phyloP scores from a whole-genome alignment of 2,329 filamentous ascomycete species.

The Aspergillus amoenus region DNA sequence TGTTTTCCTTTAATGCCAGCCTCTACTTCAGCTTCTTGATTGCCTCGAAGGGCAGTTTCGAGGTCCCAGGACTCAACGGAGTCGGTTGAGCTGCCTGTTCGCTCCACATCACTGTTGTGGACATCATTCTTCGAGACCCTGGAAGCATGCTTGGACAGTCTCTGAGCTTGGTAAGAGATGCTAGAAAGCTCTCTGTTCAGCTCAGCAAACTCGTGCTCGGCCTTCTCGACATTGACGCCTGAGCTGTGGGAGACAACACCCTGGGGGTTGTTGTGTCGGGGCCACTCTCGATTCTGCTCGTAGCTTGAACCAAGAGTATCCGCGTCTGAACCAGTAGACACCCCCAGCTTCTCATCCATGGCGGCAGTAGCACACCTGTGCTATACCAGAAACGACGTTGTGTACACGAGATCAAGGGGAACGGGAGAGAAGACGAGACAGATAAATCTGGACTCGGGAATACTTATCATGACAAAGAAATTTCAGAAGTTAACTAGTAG shows the following conservation, averaged over 20 bases:
- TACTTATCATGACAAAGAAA: constrained; percentile 1
- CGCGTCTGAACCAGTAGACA: constrained; percentile 25
- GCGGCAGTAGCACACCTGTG: not conserved
- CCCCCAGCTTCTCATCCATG: constrained; percentile 22
- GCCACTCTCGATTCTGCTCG: constrained; percentile 30
- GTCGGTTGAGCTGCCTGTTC: constrained; percentile 45
- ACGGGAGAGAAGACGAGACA: not conserved
- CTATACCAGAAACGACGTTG: not conserved
- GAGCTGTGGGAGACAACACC: constrained; percentile 32
- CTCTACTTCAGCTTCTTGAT: constrained; percentile 67
- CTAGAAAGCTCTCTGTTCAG: constrained; percentile 40
- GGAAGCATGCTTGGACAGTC: constrained; percentile 34
- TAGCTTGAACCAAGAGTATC: constrained; percentile 28
- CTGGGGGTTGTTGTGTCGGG: constrained; percentile 32
- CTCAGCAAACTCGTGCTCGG: constrained; percentile 45
- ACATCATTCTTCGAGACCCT: constrained; percentile 26
- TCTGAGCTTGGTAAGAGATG: constrained; percentile 37
- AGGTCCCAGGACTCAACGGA: constrained; percentile 69
- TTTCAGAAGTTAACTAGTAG: not conserved
- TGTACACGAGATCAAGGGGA: not conserved
- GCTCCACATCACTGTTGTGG: constrained; percentile 56
- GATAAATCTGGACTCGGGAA: not conserved
- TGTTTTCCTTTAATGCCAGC: constrained; percentile 80
- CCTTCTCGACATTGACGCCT: constrained; percentile 48
- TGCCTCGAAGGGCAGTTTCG: constrained; percentile 70